These are phyloP conservation scores for Zygosaccharomyces sapae DNA, from an alignment of 1,139 yeast species.

Conservation along the genomic window DNA sequence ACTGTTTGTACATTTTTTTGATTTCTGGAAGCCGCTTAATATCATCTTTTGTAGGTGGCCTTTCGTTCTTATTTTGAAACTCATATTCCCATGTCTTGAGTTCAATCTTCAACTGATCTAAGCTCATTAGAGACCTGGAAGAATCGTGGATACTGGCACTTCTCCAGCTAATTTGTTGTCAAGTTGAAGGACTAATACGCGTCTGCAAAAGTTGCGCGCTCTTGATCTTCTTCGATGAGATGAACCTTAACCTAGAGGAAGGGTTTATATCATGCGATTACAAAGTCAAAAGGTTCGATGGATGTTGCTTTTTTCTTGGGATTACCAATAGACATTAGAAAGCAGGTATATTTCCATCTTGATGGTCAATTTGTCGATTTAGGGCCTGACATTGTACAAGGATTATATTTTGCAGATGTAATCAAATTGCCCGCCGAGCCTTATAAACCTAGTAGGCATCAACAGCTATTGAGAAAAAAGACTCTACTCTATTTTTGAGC, in stretches of 20 bases:
- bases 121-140: constrained; percentile 1
- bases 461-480: constrained; percentile 9
- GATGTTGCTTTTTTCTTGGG: constrained; percentile 23
- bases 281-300: constrained; percentile 7
- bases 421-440: constrained; percentile 10
- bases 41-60: constrained; percentile 32
- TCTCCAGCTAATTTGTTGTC: too few species aligned
- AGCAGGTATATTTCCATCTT: constrained; percentile 26
- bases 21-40: constrained; percentile 29
- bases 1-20: constrained; percentile 30
- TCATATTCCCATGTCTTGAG: constrained; percentile 34
- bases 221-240: not conserved
- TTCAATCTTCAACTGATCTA: constrained; percentile 25
- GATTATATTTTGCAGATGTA: constrained; percentile 12
- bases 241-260: not conserved
- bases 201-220: not conserved
- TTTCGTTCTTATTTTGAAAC: constrained; percentile 24
- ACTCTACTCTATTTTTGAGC: constrained; percentile 19
- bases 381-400: constrained; percentile 14
- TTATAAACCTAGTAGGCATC: constrained; percentile 6
- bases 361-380: constrained; percentile 21
- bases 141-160: not conserved
- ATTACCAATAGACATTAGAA: constrained; percentile 28
- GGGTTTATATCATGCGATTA: not conserved
- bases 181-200: not conserved